Evolutionary conservation across 2,329 filamentous ascomycete species (phyloP).

Genomic region (Ascochyta clinopodiicola): DNA sequence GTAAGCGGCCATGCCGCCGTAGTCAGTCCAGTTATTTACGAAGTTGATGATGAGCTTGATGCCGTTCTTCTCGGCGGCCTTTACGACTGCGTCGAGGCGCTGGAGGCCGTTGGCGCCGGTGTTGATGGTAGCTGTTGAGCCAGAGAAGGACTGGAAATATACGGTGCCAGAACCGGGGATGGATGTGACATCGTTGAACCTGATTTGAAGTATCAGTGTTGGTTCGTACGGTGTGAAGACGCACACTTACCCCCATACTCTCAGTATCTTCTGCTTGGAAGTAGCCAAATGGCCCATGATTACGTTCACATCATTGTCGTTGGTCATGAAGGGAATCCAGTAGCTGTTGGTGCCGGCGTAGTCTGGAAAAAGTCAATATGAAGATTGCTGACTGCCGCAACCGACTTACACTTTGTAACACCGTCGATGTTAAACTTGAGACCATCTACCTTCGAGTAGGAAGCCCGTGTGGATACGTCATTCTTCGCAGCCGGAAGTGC

Average conservation of each 20-base stretch:
- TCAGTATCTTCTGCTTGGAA: slow-evolving; percentile 64
- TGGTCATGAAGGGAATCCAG: slow-evolving; percentile 61
- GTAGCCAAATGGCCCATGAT: slow-evolving; percentile 53
- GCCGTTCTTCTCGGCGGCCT: slow-evolving; percentile 56
- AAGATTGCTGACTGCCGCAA: neutral
- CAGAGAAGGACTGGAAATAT: slow-evolving; percentile 63
- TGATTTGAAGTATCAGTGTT: neutral
- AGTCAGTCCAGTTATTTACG: slow-evolving; percentile 67
- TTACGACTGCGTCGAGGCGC: slow-evolving; percentile 60
- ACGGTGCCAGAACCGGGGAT: slow-evolving; percentile 53
- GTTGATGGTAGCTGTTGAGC: slow-evolving; percentile 55
- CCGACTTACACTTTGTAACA: slow-evolving; percentile 37
- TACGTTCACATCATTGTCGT: slow-evolving; percentile 63
- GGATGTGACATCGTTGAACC: slow-evolving; percentile 64
- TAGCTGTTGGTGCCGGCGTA: slow-evolving; percentile 62
- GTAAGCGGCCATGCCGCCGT: slow-evolving; percentile 65
- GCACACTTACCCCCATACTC: slow-evolving; percentile 59
- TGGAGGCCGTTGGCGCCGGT: slow-evolving; percentile 53
- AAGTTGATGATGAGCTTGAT: slow-evolving; percentile 63
- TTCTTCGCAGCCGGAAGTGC: slow-evolving; percentile 27
- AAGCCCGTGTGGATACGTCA: slow-evolving; percentile 24
- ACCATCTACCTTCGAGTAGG: slow-evolving; percentile 38
- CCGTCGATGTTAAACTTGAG: slow-evolving; percentile 46
- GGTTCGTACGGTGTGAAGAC: neutral
- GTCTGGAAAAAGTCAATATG: slow-evolving; percentile 18